Conservation (phyloP, 1,284 basidiomycete species). For the Fomes fomentarius region DNA sequence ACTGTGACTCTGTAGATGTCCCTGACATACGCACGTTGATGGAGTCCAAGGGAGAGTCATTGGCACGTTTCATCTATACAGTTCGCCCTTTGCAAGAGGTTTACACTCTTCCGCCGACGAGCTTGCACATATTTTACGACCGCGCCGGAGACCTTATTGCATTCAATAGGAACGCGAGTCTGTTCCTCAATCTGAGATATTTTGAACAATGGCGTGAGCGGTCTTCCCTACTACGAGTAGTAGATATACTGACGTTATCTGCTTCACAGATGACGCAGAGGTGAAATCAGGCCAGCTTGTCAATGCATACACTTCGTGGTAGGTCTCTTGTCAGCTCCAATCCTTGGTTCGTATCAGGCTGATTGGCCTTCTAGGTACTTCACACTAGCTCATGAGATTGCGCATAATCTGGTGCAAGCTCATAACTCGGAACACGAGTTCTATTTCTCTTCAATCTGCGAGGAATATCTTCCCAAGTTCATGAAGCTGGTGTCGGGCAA, state of each 20-base stretch:
- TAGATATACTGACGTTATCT: constrained; percentile 5
- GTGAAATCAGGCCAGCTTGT: constrained; percentile 59
- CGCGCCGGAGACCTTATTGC: constrained; percentile 83
- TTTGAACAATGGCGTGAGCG: constrained; percentile 89
- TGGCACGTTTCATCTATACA: constrained; percentile 73
- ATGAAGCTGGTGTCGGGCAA: constrained; percentile 17
- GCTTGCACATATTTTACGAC: constrained; percentile 90
- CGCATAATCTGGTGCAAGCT: constrained; percentile 79
- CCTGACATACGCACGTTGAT: constrained; percentile 54
- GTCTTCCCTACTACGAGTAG: background rate
- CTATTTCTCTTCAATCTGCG: constrained; percentile 91
- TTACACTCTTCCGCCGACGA: constrained; percentile 67
- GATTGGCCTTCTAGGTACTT: constrained; percentile 68
- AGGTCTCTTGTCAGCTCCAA: constrained; percentile 15
- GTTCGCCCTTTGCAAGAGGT: constrained; percentile 59
- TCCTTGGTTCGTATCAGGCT: background rate
- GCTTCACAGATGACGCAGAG: constrained; percentile 64
- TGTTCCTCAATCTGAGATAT: constrained; percentile 91
- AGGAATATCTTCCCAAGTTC: constrained; percentile 38
- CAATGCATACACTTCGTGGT: constrained; percentile 86
- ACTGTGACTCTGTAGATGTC: constrained; percentile 48
- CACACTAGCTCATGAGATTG: constrained; percentile 90
- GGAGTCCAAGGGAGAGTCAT: constrained; percentile 49
- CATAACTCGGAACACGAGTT: constrained; percentile 91
- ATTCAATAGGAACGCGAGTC: constrained; percentile 89